These are phyloP conservation scores for Podosphaera xanthii DNA, from an alignment of 2,329 filamentous ascomycete species.

Conservation along the genomic window DNA sequence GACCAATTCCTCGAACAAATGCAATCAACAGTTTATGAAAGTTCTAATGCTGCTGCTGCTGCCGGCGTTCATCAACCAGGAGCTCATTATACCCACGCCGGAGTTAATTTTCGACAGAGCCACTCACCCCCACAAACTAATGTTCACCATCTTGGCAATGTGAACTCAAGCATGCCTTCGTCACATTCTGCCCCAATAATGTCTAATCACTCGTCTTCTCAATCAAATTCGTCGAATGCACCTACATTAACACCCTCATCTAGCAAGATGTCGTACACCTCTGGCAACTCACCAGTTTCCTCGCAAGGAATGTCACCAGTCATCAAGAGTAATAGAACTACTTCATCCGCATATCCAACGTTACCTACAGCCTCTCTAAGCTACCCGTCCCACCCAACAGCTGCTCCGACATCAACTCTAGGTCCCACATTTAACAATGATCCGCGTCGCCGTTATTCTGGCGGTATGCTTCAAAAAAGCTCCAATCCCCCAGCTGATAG, in stretches of 20 bases:
- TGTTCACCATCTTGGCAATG: constrained; percentile 9
- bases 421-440: constrained; percentile 42
- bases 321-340: constrained; percentile 33
- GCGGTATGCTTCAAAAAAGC: constrained; percentile 41
- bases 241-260: constrained; percentile 58
- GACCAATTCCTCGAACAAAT: constrained; percentile 91
- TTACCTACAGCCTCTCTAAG: constrained; percentile 48
- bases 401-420: constrained; percentile 39
- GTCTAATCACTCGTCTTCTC: constrained; percentile 36
- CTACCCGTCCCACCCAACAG: constrained; percentile 40
- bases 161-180: constrained; percentile 16
- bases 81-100: constrained; percentile 35
- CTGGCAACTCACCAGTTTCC: constrained; percentile 50
- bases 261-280: constrained; percentile 53
- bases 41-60: constrained; percentile 56
- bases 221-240: constrained; percentile 31
- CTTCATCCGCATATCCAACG: constrained; percentile 49
- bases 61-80: constrained; percentile 57
- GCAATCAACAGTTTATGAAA: constrained; percentile 90
- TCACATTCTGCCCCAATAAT: constrained; percentile 30
- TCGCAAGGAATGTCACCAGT: constrained; percentile 45
- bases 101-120: constrained; percentile 33
- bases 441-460: constrained; percentile 41
- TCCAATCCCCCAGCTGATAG: constrained; percentile 21
- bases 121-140: constrained; percentile 25